Conservation (phyloP, 345 rosid genomes). For the thale cress (Arabidopsis thaliana) region DNA sequence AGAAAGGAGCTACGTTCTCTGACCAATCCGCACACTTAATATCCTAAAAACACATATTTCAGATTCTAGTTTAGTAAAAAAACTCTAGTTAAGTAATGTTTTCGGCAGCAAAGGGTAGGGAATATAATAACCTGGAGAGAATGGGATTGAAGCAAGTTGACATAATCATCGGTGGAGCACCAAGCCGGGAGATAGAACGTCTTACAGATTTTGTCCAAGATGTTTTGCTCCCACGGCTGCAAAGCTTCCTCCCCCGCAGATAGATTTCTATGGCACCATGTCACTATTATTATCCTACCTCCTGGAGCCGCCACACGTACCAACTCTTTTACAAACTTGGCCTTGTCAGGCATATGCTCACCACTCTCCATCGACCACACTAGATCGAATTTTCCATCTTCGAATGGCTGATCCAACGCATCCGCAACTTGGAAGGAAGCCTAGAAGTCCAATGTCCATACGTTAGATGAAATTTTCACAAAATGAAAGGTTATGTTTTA, state of each 20-base stretch:
- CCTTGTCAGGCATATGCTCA: constrained; percentile 94
- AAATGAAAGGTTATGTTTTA: background rate
- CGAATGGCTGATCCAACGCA: constrained; percentile 90
- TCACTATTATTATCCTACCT: constrained; percentile 74
- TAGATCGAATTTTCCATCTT: constrained; percentile 75
- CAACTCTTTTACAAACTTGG: constrained; percentile 78
- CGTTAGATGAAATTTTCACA: background rate
- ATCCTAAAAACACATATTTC: constrained; percentile 51
- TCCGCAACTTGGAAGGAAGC: constrained; percentile 86
- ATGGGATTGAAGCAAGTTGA: constrained; percentile 58
- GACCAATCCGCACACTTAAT: constrained; percentile 92
- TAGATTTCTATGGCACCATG: constrained; percentile 95
- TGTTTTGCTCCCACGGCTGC: constrained; percentile 72
- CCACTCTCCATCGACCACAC: constrained; percentile 99
- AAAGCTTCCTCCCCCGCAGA: constrained; percentile 62
- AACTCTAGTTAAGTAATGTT: background rate
- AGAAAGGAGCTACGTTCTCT: constrained; percentile 78
- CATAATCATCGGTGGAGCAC: constrained; percentile 86
- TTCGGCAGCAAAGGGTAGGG: background rate
- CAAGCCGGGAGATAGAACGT: constrained; percentile 85
- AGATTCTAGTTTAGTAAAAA: constrained; percentile 7
- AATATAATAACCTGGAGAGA: constrained; percentile 57
- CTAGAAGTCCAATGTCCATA: constrained; percentile 44
- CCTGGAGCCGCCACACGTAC: constrained; percentile 89
- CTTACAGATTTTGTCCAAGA: constrained; percentile 67